Evolutionary conservation across 2,329 filamentous ascomycete genomes (phyloP).

Genomic region (Neofusicoccum laricinum): DNA sequence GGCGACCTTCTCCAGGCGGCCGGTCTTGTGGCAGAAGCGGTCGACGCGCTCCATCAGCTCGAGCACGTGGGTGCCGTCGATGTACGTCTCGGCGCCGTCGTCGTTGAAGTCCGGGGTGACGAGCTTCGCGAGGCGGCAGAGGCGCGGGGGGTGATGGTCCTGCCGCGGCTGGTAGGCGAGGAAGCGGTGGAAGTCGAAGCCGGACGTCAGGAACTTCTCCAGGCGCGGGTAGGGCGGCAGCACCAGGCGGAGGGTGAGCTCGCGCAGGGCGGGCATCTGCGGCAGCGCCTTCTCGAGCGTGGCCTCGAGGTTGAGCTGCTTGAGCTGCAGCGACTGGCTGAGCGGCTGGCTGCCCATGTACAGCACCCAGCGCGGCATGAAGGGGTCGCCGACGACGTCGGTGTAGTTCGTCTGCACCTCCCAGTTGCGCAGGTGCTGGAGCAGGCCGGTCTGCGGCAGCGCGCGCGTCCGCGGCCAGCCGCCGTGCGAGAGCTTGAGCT

Average conservation of each 20-base stretch:
- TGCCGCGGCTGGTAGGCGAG: not conserved
- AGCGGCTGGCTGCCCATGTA: conserved; percentile 1
- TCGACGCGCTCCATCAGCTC: conserved; percentile 13
- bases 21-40: conserved; percentile 1
- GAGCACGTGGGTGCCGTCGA: conserved; percentile 12
- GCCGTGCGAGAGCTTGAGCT: conserved; percentile 3
- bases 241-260: conserved; percentile 10
- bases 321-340: conserved; percentile 2
- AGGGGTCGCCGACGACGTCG: conserved; percentile 9
- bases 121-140: conserved; percentile 1
- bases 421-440: conserved; percentile 12
- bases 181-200: conserved; percentile 13
- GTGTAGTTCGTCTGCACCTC: conserved; percentile 12
- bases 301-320: conserved; percentile 5
- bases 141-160: not conserved
- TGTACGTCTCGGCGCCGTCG: conserved; percentile 6
- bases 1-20: conserved; percentile 1
- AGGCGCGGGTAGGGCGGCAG: conserved; percentile 10
- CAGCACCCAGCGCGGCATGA: conserved; percentile 11
- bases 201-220: conserved; percentile 5
- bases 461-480: not conserved
- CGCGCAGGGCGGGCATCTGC: conserved; percentile 7
- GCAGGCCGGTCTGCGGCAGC: not conserved
- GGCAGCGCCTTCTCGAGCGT: conserved; percentile 9
- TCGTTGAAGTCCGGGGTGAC: conserved; percentile 10